Evolutionary conservation across 176 grass and related monocot genomes (phyloP), one percentile per base, ranked within the genome.

Genomic region (Zoysia pacifica): DNA sequence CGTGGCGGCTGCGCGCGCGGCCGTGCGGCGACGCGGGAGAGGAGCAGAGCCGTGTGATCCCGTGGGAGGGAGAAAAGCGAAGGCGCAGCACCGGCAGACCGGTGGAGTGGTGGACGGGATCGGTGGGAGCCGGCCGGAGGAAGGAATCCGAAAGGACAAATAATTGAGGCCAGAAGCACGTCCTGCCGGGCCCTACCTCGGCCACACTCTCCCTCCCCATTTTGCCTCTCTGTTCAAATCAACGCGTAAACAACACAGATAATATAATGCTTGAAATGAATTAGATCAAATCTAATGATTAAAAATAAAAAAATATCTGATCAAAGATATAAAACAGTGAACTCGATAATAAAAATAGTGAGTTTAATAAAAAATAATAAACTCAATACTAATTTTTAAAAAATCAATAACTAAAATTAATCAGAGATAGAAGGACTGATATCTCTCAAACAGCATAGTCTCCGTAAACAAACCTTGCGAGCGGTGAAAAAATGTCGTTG

Each of bases 91-190:
- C 37, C 36, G 37, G 28, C 28, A 28, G 37, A 51, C 64, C n/a
- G 77, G 65, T 5, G n/a, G 39, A 54, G 49, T 41, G 39, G 10
- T 42, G 48, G 9, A 63, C 61, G 61, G 61, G 61, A 40, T 40
- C 62, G 55, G 58, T 41, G 59, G 69, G 50, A 62, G n/a, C 18
- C 54, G 36, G 58, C 15, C 48, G 51, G 69, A 43, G 36, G 1
- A 81, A 69, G 82, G 73, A 90, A 90, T 79, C 77, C 56, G 4
- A 35, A 72, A 89, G 83, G 72, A 78, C 67, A 78, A 78, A 85
- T 85, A 72, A 85, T 85, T 72, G 75, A 85, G 58, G 67, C 65
- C 35, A 48, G 36, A 16, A 48, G 73, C 35, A 42, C 81, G 61
- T 46, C 48, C 62, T 28, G 56, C 15, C 2, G 14, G 2, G 48